Conservation (phyloP, 176 grass and related monocot genomes). For the Triticum turgidum region DNA sequence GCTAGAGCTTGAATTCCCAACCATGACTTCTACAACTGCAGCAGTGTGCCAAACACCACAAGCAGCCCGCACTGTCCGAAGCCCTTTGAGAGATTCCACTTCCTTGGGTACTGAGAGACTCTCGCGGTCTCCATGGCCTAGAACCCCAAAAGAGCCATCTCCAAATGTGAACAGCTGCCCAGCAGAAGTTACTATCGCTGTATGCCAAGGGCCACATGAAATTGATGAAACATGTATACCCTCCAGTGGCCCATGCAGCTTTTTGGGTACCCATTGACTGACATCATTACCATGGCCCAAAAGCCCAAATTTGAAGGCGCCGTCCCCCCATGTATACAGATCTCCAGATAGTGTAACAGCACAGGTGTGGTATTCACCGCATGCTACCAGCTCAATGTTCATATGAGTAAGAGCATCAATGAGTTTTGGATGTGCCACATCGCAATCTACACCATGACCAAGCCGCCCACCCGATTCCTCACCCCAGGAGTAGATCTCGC, state of each 20-base stretch:
- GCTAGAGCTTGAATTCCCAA: conserved; percentile 85
- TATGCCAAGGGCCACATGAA: conserved; percentile 99
- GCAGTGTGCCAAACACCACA: conserved; percentile 99
- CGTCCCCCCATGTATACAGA: conserved; percentile 91
- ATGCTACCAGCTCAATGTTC: conserved; percentile 87
- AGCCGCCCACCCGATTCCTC: conserved; percentile 94
- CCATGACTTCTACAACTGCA: conserved; percentile 97
- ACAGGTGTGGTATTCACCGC: conserved; percentile 93
- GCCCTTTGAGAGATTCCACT: conserved; percentile 92
- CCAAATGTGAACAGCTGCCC: conserved; percentile 98
- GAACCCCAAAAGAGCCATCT: conserved; percentile 93
- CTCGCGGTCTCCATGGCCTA: conserved; percentile 78
- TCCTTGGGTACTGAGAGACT: conserved; percentile 71
- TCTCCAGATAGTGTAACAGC: conserved; percentile 95
- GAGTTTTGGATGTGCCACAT: conserved; percentile 90
- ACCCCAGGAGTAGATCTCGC: conserved; percentile 96
- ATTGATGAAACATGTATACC: conserved; percentile 92
- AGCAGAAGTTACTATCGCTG: conserved; percentile 83
- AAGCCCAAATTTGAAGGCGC: conserved; percentile 82
- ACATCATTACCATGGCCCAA: conserved; percentile 88
- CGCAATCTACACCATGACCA: conserved; percentile 93
- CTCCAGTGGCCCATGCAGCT: conserved; percentile 79
- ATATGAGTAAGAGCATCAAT: conserved; percentile 87
- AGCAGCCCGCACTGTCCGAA: conserved; percentile 81
- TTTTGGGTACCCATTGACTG: conserved; percentile 92